Base-by-base conservation (phyloP, 371 early-diverging fungal species). In the Dinochytrium kinnereticum region DNA sequence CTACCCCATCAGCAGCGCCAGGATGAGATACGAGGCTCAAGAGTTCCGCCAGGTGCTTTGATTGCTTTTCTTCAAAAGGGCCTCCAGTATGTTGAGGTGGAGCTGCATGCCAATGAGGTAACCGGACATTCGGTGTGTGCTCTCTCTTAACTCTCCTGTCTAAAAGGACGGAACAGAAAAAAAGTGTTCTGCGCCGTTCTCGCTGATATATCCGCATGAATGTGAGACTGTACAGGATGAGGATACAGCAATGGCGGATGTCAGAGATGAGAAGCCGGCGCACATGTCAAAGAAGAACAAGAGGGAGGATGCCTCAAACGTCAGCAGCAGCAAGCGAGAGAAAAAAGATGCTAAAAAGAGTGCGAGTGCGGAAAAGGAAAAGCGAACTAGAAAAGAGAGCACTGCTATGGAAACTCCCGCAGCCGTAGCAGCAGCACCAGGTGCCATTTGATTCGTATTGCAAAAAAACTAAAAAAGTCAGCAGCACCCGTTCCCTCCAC, bases 1-100 rank as follows among this genome's bases (percentile, higher is more conserved):
- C 24, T 68, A 50, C 66, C 66, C 34, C 37, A 64, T 50, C 55
- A 24, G 19, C 38, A 21, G 15, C 50, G 61, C 37, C 55, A 33
- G 24, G 69, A 69, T 13, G 55, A 71, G 0, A 61, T 76, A 21
- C 67, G 75, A n/a, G 72, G 87, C 82, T 59, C 87, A 85, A 68
- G 89, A 86, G 92, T 96, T 39, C 87, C 88, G 51, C 94, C 95
- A 30, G 98, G 98, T 3, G 90, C 91, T 3, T 87, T 98, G 34
- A 91, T 98, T 49, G 89, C 85, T 75, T 86, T 95, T 15, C 86
- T 97, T 69, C 97, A 97, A 72, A 96, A 96, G 79, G 98, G 96
- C 0, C 86, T 98, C 37, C 94, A 93, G 77, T 97, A 96, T 79
- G 86, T 91, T 84, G 94, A 95, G 68, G 89, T 96, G 68, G 96